Conservation (phyloP, 2,329 filamentous ascomycete genomes). For the Alternaria sp. region DNA sequence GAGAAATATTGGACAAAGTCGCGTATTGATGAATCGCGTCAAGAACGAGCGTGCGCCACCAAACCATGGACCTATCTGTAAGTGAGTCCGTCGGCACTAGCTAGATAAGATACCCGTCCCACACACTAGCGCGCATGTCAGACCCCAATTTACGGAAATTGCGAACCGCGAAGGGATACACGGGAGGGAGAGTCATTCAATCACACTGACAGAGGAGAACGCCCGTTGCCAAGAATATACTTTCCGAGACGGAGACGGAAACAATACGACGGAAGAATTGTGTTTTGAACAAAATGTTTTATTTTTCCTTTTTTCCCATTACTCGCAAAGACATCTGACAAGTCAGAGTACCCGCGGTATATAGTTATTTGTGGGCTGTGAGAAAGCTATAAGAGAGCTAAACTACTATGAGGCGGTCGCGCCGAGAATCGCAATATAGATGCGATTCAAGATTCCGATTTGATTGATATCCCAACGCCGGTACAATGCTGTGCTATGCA, state of each 20-base stretch:
- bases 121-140: constrained; percentile 11
- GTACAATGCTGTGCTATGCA: constrained; percentile 13
- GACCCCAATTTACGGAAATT: constrained; percentile 14
- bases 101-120: constrained; percentile 15
- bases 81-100: not conserved
- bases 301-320: constrained; percentile 19
- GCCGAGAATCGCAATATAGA: constrained; percentile 6
- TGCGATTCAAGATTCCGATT: not conserved
- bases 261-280: not conserved
- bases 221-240: constrained; percentile 10
- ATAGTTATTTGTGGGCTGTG: not conserved
- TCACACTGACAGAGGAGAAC: not conserved
- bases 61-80: not conserved
- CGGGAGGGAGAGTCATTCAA: not conserved
- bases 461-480: constrained; percentile 12
- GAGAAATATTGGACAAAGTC: not conserved
- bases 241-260: not conserved
- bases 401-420: not conserved
- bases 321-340: constrained; percentile 3
- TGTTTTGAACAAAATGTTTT: constrained; percentile 2
- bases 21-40: constrained; percentile 2
- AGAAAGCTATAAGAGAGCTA: constrained; percentile 1
- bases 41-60: not conserved
- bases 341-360: not conserved
- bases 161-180: constrained; percentile 5